Evolutionary conservation across 164 flowering plant genomes (phyloP).

Genomic region (Sedum album): DNA sequence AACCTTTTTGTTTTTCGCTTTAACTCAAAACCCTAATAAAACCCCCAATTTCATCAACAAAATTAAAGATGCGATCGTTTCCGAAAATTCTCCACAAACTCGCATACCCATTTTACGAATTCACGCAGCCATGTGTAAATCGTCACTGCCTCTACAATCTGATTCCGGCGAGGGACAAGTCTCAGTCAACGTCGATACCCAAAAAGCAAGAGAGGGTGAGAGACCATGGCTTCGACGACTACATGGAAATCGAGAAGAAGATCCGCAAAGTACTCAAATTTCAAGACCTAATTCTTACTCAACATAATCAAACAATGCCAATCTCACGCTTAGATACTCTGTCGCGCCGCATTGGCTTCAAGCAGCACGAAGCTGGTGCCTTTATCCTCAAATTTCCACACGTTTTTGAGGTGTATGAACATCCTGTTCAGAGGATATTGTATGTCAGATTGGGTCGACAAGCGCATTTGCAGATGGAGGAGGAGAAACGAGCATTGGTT

Average conservation of each 20-base stretch:
- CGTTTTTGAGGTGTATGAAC: conserved; percentile 77
- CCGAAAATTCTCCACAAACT: background rate
- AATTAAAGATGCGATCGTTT: conserved; percentile 2
- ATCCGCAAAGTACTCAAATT: background rate
- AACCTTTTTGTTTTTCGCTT: background rate
- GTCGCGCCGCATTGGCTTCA: conserved; percentile 74
- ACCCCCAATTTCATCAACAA: background rate
- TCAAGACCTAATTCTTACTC: conserved; percentile 44
- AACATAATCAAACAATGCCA: conserved; percentile 43
- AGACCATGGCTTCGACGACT: conserved; percentile 83
- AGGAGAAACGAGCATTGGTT: conserved; percentile 45
- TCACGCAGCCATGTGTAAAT: background rate
- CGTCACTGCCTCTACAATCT: background rate
- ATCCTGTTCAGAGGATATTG: conserved; percentile 82
- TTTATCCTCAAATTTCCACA: conserved; percentile 91
- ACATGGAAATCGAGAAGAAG: conserved; percentile 92
- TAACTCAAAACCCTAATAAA: background rate
- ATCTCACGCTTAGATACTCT: conserved; percentile 57
- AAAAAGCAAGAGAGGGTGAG: conserved; percentile 59
- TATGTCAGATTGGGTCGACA: conserved; percentile 63
- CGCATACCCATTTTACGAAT: background rate
- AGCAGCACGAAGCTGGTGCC: conserved; percentile 58
- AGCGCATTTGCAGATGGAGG: conserved; percentile 50
- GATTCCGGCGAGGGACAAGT: conserved; percentile 23
- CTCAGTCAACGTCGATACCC: conserved; percentile 75